phyloP scores from a whole-genome alignment of 495 filamentous ascomycete species.

The Penicillium waksmanii region DNA sequence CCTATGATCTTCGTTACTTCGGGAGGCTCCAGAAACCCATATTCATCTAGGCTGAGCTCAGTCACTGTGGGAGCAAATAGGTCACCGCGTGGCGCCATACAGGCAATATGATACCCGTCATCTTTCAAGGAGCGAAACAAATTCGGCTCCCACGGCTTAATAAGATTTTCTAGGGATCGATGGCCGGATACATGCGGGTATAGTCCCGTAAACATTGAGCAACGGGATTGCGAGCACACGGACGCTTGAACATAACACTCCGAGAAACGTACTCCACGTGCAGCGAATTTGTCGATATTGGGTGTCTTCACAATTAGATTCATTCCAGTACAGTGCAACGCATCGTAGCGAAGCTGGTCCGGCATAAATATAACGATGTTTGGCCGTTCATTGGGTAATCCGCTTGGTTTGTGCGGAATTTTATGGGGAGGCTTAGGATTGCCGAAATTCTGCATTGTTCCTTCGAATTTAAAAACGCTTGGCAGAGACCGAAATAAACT shows the following conservation, averaged over 20 bases:
- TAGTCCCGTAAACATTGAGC: slow-evolving; percentile 27
- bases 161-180: slow-evolving; percentile 30
- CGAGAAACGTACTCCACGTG: slow-evolving; percentile 21
- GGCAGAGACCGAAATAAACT: too few species aligned
- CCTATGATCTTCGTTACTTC: slow-evolving; percentile 27
- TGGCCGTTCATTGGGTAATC: slow-evolving; percentile 9
- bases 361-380: slow-evolving; percentile 33
- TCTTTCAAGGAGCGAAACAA: slow-evolving; percentile 31
- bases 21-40: slow-evolving; percentile 33
- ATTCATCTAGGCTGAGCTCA: slow-evolving; percentile 30
- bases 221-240: slow-evolving; percentile 31
- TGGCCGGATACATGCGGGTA: slow-evolving; percentile 32
- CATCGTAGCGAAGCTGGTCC: slow-evolving; percentile 32
- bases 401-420: slow-evolving; percentile 3
- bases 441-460: background rate
- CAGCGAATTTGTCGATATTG: slow-evolving; percentile 26
- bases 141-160: slow-evolving; percentile 36
- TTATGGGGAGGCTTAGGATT: background rate
- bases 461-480: background rate
- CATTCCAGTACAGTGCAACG: slow-evolving; percentile 17
- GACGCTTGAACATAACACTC: slow-evolving; percentile 18
- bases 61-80: slow-evolving; percentile 31
- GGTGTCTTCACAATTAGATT: slow-evolving; percentile 23
- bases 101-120: slow-evolving; percentile 31
- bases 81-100: slow-evolving; percentile 29